A percentile compares a stretch with the other conserved stretches of the same genome.
Evolutionary conservation across 2,329 filamentous ascomycete genomes (phyloP).

Genomic region (Capronia coronata): DNA sequence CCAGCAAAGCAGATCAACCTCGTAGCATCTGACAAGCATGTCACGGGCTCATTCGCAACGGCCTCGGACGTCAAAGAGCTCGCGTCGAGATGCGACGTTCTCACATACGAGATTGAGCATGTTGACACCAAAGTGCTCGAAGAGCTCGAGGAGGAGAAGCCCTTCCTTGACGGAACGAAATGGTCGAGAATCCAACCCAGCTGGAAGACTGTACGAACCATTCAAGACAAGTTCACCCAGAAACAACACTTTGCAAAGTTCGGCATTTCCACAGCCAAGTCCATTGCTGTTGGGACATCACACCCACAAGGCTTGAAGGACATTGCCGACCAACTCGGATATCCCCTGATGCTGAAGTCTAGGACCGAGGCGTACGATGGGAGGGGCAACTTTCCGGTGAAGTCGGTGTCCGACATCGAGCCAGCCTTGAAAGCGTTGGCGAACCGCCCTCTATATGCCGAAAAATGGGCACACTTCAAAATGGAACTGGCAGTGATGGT

Average conservation of each 20-base stretch:
- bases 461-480: conserved; percentile 79
- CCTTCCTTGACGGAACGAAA: conserved; percentile 22
- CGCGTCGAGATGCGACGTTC: conserved; percentile 63
- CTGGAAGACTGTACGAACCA: conserved; percentile 71
- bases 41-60: conserved; percentile 77
- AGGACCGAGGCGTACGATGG: conserved; percentile 81
- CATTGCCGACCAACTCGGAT: conserved; percentile 57
- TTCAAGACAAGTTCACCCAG: conserved; percentile 81
- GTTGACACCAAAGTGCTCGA: conserved; percentile 75
- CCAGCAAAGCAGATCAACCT: conserved; percentile 75
- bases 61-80: conserved; percentile 67
- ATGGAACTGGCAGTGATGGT: conserved; percentile 93
- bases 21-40: conserved; percentile 52
- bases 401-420: conserved; percentile 53
- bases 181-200: conserved; percentile 57
- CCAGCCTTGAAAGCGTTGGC: conserved; percentile 65
- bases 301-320: conserved; percentile 43
- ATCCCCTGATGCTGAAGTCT: conserved; percentile 82
- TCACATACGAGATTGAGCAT: conserved; percentile 91
- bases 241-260: conserved; percentile 64
- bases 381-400: conserved; percentile 60
- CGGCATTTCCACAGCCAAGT: conserved; percentile 61
- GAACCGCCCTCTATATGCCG: conserved; percentile 70
- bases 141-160: conserved; percentile 54
- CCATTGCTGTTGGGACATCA: conserved; percentile 53